Evolutionary conservation across 176 grass and related monocot species (phyloP), one percentile per base, ranked within the genome.

Genomic region (Phoenix dactylifera): DNA sequence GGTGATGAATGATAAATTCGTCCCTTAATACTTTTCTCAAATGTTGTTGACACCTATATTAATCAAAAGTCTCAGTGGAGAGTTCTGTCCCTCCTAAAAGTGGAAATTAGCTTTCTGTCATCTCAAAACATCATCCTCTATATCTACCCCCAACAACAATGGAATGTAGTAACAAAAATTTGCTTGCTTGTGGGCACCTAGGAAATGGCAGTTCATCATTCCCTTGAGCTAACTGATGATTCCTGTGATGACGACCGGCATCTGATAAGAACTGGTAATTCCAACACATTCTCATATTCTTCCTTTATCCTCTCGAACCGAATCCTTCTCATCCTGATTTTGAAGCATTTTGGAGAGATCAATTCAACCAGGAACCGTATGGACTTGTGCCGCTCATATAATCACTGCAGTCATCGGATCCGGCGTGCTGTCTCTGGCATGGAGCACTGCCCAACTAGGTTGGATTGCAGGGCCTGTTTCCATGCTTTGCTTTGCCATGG

Each of bases 301-400:
- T 52, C 60, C 19, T 54, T 7, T 15, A 60, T 54, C 44, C 17
- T 1, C 49, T 60, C 10, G 18, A 60, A 6, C 58, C 24, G 18
- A 3, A 44, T 44, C 0, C 58, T 26, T 60, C 16, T 30, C 18
- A 23, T 51, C 4, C 23, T 52, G 15, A 9, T 26, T n/a, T 16
- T 51, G 22, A 50, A 29, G 14, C 56, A 48, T 66, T 57, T 57
- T 18, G 57, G 48, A 16, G 22, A 48, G 26, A 18, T 15, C 28
- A 25, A 60, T 20, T n/a, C 19, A 19, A 54, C 10, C 77, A 85
- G 86, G 80, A 5, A 81, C 75, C 0, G 3, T 81, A 1, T 89
- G 86, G 80, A 89, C 81, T 15, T 89, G 86, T 57, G 70, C 84
- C 6, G 80, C 86, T 7, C 86, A 89, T 70, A 75, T 89, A 65